phyloP scores from a whole-genome alignment of 441 rosid genomes.

The Populus trichocarpa region DNA sequence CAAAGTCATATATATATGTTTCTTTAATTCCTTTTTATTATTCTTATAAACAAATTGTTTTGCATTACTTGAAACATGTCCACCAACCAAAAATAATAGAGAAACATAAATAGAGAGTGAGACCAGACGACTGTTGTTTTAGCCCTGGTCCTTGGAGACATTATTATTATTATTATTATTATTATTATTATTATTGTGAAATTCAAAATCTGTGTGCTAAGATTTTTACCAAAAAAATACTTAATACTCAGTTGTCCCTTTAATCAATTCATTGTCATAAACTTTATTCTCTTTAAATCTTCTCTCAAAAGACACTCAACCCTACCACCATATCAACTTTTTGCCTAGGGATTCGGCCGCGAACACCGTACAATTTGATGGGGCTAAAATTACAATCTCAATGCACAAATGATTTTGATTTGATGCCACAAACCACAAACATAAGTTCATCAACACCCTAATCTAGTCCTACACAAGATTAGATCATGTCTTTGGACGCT shows the following conservation, averaged over 20 bases:
- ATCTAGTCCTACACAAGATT: not conserved
- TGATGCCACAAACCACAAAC: constrained; percentile 15
- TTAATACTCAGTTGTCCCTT: constrained; percentile 14
- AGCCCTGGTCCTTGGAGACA: not conserved
- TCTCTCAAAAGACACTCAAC: constrained; percentile 18
- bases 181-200: not conserved
- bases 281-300: constrained; percentile 17
- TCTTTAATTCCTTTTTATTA: too few relatives aligned
- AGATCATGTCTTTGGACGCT: not conserved
- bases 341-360: constrained; percentile 38
- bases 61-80: too few relatives aligned
- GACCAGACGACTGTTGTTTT: not conserved
- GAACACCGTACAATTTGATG: constrained; percentile 29
- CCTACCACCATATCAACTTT: constrained; percentile 28
- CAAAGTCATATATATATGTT: too few relatives aligned
- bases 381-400: constrained; percentile 19
- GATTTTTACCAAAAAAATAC: constrained; percentile 4
- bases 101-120: not conserved
- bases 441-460: constrained; percentile 1
- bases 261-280: constrained; percentile 14
- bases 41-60: too few relatives aligned
- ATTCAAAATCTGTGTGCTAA: not conserved
- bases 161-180: too few relatives aligned
- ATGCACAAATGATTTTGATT: constrained; percentile 39
- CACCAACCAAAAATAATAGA: not conserved